Evolutionary conservation across 257 asterid genomes (phyloP).

Genomic region (Solanum ossicruentum): DNA sequence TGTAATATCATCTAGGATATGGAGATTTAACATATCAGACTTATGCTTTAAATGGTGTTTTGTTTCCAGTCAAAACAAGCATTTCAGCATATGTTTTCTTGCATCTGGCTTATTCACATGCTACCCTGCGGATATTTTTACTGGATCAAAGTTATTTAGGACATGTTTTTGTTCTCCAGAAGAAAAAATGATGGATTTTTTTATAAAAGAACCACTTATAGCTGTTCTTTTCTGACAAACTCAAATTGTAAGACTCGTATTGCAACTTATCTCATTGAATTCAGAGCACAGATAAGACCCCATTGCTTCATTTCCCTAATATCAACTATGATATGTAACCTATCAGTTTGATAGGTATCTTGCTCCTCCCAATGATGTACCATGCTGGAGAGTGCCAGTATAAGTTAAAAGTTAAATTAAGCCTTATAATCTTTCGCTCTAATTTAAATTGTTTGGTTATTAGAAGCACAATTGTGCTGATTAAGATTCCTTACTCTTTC

Average conservation of each 20-base stretch:
- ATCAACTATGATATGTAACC: not conserved
- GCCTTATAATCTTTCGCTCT: not conserved
- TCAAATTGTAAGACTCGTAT: not conserved
- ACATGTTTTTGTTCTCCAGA: not conserved
- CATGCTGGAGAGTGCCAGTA: not conserved
- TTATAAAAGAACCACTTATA: not conserved
- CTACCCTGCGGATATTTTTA: not conserved
- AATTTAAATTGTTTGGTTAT: not conserved
- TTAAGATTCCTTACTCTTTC: not conserved
- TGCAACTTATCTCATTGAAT: not conserved
- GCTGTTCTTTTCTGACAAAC: not conserved
- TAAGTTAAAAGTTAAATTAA: not conserved
- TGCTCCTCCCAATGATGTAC: not conserved
- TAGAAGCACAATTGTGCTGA: not conserved
- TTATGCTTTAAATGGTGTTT: not conserved
- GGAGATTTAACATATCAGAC: not conserved
- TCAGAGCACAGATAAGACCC: not conserved
- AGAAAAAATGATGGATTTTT: not conserved
- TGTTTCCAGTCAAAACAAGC: not conserved
- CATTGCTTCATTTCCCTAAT: not conserved
- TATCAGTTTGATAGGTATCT: not conserved
- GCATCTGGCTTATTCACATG: not conserved
- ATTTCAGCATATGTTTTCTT: not conserved
- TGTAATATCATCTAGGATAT: not conserved
- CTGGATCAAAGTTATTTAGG: not conserved